Conservation (phyloP, 2,329 filamentous ascomycete genomes). For the Fulvia fulva region DNA sequence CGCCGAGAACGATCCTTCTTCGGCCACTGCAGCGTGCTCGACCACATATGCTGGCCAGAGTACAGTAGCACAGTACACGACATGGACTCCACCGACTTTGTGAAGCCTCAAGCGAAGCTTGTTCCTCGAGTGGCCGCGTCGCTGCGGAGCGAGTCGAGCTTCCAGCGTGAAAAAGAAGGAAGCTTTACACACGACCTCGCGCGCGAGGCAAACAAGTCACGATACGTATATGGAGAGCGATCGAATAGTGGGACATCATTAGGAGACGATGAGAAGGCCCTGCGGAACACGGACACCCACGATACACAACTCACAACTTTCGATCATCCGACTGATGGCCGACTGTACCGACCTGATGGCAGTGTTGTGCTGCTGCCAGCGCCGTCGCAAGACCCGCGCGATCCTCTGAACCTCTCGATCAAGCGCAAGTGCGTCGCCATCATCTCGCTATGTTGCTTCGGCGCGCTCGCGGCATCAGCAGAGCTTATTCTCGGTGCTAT, state of each 20-base stretch:
- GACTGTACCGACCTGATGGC: constrained; percentile 5
- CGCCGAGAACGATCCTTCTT: background rate
- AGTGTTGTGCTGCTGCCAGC: constrained; percentile 8
- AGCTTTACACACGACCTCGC: background rate
- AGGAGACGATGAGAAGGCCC: background rate
- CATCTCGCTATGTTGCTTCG: constrained; percentile 21
- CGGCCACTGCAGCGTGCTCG: background rate
- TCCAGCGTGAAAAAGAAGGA: background rate
- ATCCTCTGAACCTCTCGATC: constrained; percentile 18
- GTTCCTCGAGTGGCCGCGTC: background rate
- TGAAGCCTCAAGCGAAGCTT: background rate
- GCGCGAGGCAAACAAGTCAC: background rate
- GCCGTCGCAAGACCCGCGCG: constrained; percentile 15
- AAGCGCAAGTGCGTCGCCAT: constrained; percentile 16
- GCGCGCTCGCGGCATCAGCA: constrained; percentile 28
- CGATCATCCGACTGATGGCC: constrained; percentile 4
- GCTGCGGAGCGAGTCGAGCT: background rate
- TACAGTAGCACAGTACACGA: background rate
- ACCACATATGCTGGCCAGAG: background rate
- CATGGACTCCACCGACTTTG: background rate
- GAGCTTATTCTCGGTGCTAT: constrained; percentile 31
- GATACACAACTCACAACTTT: constrained; percentile 4
- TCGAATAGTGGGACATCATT: background rate
- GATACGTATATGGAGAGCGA: background rate
- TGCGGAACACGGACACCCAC: background rate